Evolutionary conservation across 2,329 filamentous ascomycete species (phyloP), one percentile per base, ranked within the genome.

Genomic region (Sporothrix globosa): DNA sequence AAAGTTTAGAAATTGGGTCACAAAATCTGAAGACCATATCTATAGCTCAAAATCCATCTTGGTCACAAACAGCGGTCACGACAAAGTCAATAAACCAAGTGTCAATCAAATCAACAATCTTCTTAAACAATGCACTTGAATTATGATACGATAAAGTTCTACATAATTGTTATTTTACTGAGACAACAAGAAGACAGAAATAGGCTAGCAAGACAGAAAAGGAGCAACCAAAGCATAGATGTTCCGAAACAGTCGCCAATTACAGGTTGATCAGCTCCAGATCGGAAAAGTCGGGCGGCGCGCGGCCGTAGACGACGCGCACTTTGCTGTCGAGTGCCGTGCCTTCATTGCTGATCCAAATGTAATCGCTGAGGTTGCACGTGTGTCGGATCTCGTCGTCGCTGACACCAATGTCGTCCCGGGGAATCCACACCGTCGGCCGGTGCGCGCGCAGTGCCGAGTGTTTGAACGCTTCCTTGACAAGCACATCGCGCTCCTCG

Each of bases 341-440:
- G 71, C 93, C 93, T 78, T 96, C 91, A 79, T 97, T 97, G 76
- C 92, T 97, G 77, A 98, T 93, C 92, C 93, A 97, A 68, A 98
- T 91, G 73, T 88, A 85, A 71, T 92, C 88, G 77, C 90, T 95
- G 78, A 93, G 91, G 63, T 85, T 84, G 74, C 90, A 86, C 7
- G 93, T 97, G 48, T 92, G 85, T 76, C 85, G 85, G 58, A 98
- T 91, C 82, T 99, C 96, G 75, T 98, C 95, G 75, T 97, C 93
- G 74, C 92, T 93, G 70, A 99, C 87, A 5, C 96, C 96, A 5
- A 98, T 80, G 74, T 96, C 91, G 77, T 99, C 96, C 13, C 91
- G 88, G 0, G 96, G 96, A 58, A 99, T 92, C 96, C 96, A 99
- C 34, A 99, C 90, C 0, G 92, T 92, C 0, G 96, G 96, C 68